Evolutionary conservation across 2,329 filamentous ascomycete species (phyloP).

Genomic region (Paradendryphiella salina): DNA sequence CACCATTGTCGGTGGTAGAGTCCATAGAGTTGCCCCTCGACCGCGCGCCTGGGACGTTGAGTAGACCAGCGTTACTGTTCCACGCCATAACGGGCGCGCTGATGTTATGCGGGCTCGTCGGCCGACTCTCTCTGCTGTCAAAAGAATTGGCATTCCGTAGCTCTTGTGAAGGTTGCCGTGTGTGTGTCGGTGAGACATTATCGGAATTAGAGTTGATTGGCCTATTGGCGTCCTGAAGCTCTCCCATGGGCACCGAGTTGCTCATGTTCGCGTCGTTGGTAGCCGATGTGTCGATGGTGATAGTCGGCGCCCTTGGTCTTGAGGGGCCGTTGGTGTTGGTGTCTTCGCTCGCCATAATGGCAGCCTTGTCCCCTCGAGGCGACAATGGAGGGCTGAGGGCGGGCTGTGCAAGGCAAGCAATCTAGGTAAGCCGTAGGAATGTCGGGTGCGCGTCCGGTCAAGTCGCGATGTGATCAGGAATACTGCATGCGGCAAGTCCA

Average conservation of each 20-base stretch:
- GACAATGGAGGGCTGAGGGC: slow-evolving; percentile 5
- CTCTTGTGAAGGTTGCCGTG: slow-evolving; percentile 49
- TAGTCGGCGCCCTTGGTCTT: slow-evolving; percentile 53
- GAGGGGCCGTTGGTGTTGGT: slow-evolving; percentile 34
- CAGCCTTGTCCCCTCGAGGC: slow-evolving; percentile 23
- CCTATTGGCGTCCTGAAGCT: slow-evolving; percentile 37
- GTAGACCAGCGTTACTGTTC: slow-evolving; percentile 60
- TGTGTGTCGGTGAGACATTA: slow-evolving; percentile 32
- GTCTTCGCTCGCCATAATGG: slow-evolving; percentile 37
- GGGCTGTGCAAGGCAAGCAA: slow-evolving; percentile 21
- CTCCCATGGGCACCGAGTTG: slow-evolving; percentile 41
- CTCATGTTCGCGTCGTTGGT: slow-evolving; percentile 41
- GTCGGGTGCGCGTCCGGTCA: slow-evolving; percentile 38
- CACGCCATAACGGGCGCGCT: slow-evolving; percentile 63
- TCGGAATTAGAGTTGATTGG: slow-evolving; percentile 29
- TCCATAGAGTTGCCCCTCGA: slow-evolving; percentile 69
- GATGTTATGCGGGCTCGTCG: slow-evolving; percentile 69
- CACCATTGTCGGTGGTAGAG: slow-evolving; percentile 60
- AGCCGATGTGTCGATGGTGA: slow-evolving; percentile 58
- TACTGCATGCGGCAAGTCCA: slow-evolving; percentile 29
- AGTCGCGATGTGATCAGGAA: slow-evolving; percentile 16
- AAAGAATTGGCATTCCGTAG: slow-evolving; percentile 62
- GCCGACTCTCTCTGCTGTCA: slow-evolving; percentile 66
- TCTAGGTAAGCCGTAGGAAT: slow-evolving; percentile 33
- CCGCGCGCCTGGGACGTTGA: slow-evolving; percentile 65